phyloP scores from a whole-genome alignment of 352 stramenopile species.

The Phytophthora ramorum region DNA sequence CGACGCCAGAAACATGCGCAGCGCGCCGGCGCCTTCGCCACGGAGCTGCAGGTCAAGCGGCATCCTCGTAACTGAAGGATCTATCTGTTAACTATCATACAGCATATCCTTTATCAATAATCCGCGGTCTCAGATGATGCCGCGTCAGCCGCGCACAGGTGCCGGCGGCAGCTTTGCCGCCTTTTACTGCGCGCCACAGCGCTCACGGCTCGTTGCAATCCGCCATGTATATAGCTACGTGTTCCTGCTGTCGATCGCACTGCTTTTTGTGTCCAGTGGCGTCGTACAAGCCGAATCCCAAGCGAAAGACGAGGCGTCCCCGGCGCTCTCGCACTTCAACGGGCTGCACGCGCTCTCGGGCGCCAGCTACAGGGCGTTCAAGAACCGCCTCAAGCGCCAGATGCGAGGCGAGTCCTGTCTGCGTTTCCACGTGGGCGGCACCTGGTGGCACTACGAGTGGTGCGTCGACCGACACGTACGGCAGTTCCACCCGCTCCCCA shows the following conservation, averaged over 20 bases:
- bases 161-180: not conserved
- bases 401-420: conserved; percentile 61
- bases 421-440: conserved; percentile 58
- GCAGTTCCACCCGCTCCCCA: conserved; percentile 61
- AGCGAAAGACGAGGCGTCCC: conserved; percentile 4
- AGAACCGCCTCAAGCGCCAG: conserved; percentile 72
- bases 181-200: conserved; percentile 5
- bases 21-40: conserved; percentile 25
- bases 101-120: not conserved
- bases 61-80: conserved; percentile 25
- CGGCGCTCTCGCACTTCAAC: conserved; percentile 50
- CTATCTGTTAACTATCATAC: not conserved
- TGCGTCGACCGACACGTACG: conserved; percentile 73
- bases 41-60: conserved; percentile 25
- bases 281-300: conserved; percentile 19
- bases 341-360: conserved; percentile 70
- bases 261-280: conserved; percentile 11
- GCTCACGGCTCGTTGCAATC: not conserved
- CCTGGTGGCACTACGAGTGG: conserved; percentile 91
- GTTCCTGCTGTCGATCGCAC: conserved; percentile 29
- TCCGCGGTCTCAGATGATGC: conserved; percentile 33
- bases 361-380: conserved; percentile 67
- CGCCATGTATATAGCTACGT: conserved; percentile 10
- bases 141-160: conserved; percentile 25
- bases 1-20: conserved; percentile 42